Evolutionary conservation across 768 basidiomycete species (phyloP).

Genomic region (Hygrophoropsis aurantiaca): DNA sequence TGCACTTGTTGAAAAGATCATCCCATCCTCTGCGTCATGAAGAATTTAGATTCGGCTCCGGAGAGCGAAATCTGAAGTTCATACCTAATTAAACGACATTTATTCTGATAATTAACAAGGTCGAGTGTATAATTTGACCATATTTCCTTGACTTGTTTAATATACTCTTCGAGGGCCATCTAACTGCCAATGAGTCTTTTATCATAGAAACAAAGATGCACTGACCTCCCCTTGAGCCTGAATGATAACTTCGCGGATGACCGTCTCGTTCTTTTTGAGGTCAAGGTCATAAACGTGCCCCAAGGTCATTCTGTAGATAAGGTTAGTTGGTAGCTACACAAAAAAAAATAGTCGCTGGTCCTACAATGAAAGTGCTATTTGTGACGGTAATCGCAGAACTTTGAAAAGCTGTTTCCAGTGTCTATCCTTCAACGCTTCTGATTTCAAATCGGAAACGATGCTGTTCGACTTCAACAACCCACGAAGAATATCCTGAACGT

Average conservation of each 20-base stretch:
- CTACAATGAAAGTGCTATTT: conserved; percentile 77
- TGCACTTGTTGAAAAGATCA: conserved; percentile 94
- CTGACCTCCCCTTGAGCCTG: conserved; percentile 96
- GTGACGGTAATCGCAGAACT: conserved; percentile 68
- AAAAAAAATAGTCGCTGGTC: conserved; percentile 13
- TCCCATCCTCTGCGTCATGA: conserved; percentile 79
- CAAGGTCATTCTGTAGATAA: conserved; percentile 73
- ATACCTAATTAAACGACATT: conserved; percentile 90
- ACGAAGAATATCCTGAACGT: conserved; percentile 88
- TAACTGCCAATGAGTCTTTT: conserved; percentile 37
- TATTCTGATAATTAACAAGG: conserved; percentile 97
- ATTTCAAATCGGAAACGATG: conserved; percentile 91
- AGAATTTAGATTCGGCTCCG: background rate
- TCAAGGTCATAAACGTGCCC: conserved; percentile 98
- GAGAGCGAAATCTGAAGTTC: conserved; percentile 12
- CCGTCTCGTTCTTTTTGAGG: conserved; percentile 85
- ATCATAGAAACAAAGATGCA: background rate
- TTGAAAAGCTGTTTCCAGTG: conserved; percentile 99
- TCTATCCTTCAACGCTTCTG: conserved; percentile 94
- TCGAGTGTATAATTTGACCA: conserved; percentile 97
- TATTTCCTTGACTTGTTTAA: conserved; percentile 93
- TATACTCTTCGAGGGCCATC: conserved; percentile 95
- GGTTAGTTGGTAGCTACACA: conserved; percentile 8
- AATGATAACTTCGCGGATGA: conserved; percentile 92
- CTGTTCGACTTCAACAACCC: conserved; percentile 87